Conservation (phyloP, 805 yeast genomes). For the Teunomyces tritomae region DNA sequence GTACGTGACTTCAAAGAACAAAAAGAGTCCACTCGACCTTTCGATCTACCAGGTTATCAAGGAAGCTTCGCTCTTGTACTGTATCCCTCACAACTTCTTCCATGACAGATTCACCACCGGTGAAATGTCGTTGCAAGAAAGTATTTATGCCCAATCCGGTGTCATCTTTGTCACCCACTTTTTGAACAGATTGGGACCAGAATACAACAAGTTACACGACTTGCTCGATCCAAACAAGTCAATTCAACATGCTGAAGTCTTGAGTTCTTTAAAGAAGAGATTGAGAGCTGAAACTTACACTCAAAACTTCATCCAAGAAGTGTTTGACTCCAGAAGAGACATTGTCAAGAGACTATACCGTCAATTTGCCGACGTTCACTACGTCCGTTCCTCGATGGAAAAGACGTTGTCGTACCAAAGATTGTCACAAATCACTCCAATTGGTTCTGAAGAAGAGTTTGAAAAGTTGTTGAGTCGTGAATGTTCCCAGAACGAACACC, state of each 20-base stretch:
- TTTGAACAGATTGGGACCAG: constrained; percentile 90
- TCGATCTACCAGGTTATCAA: constrained; percentile 86
- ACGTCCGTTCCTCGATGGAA: constrained; percentile 66
- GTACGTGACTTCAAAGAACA: constrained; percentile 67
- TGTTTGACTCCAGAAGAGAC: constrained; percentile 65
- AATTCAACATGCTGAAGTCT: constrained; percentile 69
- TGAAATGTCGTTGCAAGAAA: constrained; percentile 87
- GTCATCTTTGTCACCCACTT: constrained; percentile 91
- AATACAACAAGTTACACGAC: constrained; percentile 66
- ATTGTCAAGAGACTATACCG: constrained; percentile 82
- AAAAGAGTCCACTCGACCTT: constrained; percentile 57
- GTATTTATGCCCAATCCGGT: constrained; percentile 91
- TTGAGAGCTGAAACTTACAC: constrained; percentile 92
- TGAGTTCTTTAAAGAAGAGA: constrained; percentile 79
- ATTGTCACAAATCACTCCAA: constrained; percentile 71
- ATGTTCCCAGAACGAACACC: constrained; percentile 79
- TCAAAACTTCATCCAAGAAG: constrained; percentile 74
- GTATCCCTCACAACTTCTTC: constrained; percentile 86
- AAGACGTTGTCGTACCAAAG: constrained; percentile 86
- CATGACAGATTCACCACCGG: constrained; percentile 68
- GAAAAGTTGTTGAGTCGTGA: constrained; percentile 61
- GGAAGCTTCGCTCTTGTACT: constrained; percentile 89
- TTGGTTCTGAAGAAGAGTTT: constrained; percentile 72
- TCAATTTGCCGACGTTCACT: constrained; percentile 88
- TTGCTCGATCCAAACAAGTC: constrained; percentile 62